Percentiles rank a stretch among this genome's conserved stretches.
phyloP scores from a whole-genome alignment of 2,329 filamentous ascomycete species.

The Aspergillus fructus region DNA sequence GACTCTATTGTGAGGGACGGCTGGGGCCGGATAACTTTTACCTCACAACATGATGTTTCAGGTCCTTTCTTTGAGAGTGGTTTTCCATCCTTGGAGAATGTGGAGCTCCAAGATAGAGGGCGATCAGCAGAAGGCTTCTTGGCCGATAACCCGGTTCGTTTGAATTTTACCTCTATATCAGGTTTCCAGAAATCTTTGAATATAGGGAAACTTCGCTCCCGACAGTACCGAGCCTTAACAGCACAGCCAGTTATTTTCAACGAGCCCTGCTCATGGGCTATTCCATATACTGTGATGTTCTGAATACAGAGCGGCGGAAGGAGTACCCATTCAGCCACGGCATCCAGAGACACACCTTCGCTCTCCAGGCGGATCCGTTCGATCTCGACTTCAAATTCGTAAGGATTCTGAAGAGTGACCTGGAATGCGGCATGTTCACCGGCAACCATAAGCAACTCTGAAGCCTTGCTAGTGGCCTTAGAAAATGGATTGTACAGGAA shows the following conservation, averaged over 20 bases:
- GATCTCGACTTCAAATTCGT: conserved; percentile 87
- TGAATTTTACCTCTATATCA: conserved; percentile 69
- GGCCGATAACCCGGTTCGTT: conserved; percentile 66
- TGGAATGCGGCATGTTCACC: conserved; percentile 75
- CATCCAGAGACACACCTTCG: conserved; percentile 71
- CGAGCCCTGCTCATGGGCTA: conserved; percentile 64
- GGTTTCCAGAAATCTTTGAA: conserved; percentile 75
- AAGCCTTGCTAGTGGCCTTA: conserved; percentile 58
- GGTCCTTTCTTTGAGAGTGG: conserved; percentile 32
- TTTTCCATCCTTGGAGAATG: conserved; percentile 37
- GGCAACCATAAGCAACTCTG: conserved; percentile 71
- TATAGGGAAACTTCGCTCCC: conserved; percentile 79
- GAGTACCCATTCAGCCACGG: conserved; percentile 61
- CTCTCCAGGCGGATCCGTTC: conserved; percentile 75
- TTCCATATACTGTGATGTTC: conserved; percentile 69
- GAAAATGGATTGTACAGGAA: conserved; percentile 96
- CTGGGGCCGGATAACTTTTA: conserved; percentile 77
- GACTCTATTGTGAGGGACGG: conserved; percentile 74
- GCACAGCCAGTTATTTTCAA: conserved; percentile 75
- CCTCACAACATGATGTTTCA: conserved; percentile 42
- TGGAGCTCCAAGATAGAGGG: conserved; percentile 45
- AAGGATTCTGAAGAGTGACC: conserved; percentile 88
- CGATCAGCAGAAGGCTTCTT: conserved; percentile 52
- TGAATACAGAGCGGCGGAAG: conserved; percentile 84
- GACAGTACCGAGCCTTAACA: conserved; percentile 77